Base-by-base conservation (phyloP, 2,329 filamentous ascomycete species). In the Aspergillus fumigatiaffinis region DNA sequence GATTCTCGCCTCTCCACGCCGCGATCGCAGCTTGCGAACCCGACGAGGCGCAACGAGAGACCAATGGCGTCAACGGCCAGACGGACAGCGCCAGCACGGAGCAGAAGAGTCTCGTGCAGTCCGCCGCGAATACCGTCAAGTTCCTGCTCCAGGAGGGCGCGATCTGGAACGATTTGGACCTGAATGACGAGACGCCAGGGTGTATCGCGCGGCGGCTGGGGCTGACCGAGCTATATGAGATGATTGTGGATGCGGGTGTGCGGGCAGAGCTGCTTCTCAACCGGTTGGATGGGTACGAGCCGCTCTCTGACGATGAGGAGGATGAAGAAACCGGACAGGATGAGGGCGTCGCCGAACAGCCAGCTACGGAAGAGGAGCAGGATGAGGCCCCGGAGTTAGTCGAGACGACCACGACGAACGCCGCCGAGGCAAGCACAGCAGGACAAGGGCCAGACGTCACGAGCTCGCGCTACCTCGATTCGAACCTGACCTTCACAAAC, bases 141-240 rank as follows among this genome's bases (percentile, higher is more conserved):
- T 84, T 94, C 68, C 81, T 97, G 7, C 86, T 97, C 59, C 83
- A 92, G 68, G 88, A 89, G 65, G 94, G 94, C 32, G 94, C 91
- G 10, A 97, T 97, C 65, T 99, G 94, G 94, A 99, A 99, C 77
- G 92, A 97, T 72, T 80, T 97, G 55, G 91, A 97, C 73, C 77
- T 80, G 63, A 88, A 90, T 65, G 84, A 91, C 66, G 93, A 97
- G 80, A 97, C 94, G 3, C 92, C 94, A 0, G 94, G 92, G 7
- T 97, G 93, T 72, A 79, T 97, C 47, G 94, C 94, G 8, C 80
- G 82, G 28, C 72, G 84, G 49, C 63, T 97, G 25, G 88, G 89
- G 0, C 79, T 90, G 66, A 81, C 76, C 54, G 82, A 85, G 51
- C 76, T 97, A 38, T 97, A 99, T 71, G 84, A 88, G 44, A 74